Percentiles rank a stretch among this genome's conserved stretches.
Conservation (phyloP, 1,284 basidiomycete genomes). For the Cutaneotrichosporon arboriforme region DNA sequence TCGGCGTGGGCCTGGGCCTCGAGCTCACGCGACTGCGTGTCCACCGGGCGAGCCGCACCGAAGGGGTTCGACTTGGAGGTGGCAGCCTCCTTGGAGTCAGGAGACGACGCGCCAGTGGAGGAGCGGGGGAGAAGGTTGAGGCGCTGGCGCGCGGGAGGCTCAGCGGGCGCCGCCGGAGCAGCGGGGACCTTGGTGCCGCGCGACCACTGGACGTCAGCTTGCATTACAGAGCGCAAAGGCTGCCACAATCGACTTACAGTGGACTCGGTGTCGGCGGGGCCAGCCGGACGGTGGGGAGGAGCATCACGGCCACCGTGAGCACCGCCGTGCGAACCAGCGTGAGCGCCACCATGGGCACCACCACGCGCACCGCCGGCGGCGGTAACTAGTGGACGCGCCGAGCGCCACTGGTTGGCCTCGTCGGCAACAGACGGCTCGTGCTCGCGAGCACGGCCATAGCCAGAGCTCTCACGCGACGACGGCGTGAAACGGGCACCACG, state of each 20-base stretch:
- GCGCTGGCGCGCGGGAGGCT: conserved; percentile 71
- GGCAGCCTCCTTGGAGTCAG: conserved; percentile 51
- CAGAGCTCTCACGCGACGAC: conserved; percentile 37
- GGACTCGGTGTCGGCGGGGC: conserved; percentile 64
- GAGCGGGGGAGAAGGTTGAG: conserved; percentile 73
- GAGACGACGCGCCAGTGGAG: conserved; percentile 53
- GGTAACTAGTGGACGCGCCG: conserved; percentile 42
- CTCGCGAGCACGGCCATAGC: conserved; percentile 23
- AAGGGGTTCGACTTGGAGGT: conserved; percentile 63
- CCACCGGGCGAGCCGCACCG: conserved; percentile 84
- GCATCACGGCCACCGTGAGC: conserved; percentile 17
- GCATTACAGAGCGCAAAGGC: background rate
- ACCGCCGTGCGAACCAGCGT: conserved; percentile 19
- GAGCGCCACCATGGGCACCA: conserved; percentile 11
- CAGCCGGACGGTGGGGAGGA: conserved; percentile 33
- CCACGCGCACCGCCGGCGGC: conserved; percentile 3
- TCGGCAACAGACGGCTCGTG: conserved; percentile 45
- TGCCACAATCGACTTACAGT: conserved; percentile 31
- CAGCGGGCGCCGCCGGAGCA: conserved; percentile 69
- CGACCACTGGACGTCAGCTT: conserved; percentile 45
- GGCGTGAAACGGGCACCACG: conserved; percentile 50
- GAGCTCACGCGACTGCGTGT: conserved; percentile 69
- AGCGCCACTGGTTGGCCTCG: conserved; percentile 51
- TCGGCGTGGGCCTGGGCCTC: conserved; percentile 44
- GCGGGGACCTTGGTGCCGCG: conserved; percentile 53